phyloP scores from a whole-genome alignment of 1,284 basidiomycete species.

The Ceratobasidium sp. region DNA sequence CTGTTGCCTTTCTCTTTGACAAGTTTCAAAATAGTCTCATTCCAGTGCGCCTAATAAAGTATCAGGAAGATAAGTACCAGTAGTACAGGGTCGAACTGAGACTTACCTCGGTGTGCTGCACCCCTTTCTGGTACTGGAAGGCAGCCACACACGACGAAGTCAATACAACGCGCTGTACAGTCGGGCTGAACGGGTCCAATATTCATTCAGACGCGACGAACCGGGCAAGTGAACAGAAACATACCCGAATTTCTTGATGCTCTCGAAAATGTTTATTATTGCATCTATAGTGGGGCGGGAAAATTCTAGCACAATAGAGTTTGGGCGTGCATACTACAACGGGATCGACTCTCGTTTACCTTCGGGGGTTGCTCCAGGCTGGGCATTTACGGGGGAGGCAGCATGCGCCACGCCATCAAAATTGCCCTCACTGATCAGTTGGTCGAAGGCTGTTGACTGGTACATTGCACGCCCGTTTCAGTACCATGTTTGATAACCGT shows the following conservation, averaged over 20 bases:
- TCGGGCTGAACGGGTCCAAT: neutral
- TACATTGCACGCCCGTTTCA: neutral
- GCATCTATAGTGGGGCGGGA: constrained; percentile 5
- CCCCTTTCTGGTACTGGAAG: neutral
- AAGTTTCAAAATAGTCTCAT: constrained; percentile 45
- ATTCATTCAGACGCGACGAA: neutral
- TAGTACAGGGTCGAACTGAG: neutral
- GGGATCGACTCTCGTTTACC: neutral
- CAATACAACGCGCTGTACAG: constrained; percentile 1
- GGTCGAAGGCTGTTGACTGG: constrained; percentile 26
- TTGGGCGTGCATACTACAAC: neutral
- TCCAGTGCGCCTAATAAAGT: constrained; percentile 46
- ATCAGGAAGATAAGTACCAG: neutral
- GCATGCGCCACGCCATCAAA: constrained; percentile 35
- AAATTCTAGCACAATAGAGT: neutral
- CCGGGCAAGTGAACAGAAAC: neutral
- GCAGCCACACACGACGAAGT: constrained; percentile 6
- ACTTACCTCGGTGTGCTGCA: constrained; percentile 23
- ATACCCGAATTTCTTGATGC: constrained; percentile 22
- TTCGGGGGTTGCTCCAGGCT: neutral
- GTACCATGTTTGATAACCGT: neutral
- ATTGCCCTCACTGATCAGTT: constrained; percentile 12
- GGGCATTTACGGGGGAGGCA: constrained; percentile 15
- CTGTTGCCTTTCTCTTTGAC: constrained; percentile 48
- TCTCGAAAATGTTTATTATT: constrained; percentile 4